Evolutionary conservation across 169 alveolate genomes (phyloP).

Genomic region (Toxoplasma gondii): DNA sequence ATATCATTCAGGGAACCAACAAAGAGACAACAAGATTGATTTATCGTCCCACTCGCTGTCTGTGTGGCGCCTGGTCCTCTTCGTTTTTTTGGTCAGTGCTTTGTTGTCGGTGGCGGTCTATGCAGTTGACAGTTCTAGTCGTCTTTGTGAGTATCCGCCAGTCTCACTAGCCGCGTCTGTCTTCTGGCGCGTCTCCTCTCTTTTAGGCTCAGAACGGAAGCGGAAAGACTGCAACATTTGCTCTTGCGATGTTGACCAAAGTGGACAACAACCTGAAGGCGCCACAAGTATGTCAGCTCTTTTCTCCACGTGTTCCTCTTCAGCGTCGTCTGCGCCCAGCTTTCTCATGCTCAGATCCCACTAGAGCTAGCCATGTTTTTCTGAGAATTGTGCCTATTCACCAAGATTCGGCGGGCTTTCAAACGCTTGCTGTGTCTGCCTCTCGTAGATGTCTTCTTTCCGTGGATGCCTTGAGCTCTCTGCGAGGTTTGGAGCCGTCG

Average conservation of each 20-base stretch:
- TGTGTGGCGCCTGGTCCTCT: neutral
- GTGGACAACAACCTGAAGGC: constrained; percentile 82
- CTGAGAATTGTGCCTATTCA: too few relatives aligned
- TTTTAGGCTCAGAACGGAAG: constrained; percentile 98
- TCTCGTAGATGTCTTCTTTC: too few relatives aligned
- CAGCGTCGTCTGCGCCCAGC: neutral
- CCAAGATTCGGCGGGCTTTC: too few relatives aligned
- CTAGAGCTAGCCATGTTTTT: neutral
- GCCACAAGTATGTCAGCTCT: constrained; percentile 44
- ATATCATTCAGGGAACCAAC: too few relatives aligned
- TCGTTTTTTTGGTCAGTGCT: neutral
- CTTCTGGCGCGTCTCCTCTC: constrained; percentile 62
- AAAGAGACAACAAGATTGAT: neutral
- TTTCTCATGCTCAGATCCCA: neutral
- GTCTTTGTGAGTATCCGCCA: neutral
- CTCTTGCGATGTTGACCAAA: constrained; percentile 90
- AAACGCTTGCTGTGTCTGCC: too few relatives aligned
- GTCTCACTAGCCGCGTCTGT: neutral
- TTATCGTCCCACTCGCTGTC: neutral
- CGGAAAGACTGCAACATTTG: constrained; percentile 98
- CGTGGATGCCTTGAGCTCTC: too few relatives aligned
- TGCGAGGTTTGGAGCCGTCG: too few relatives aligned
- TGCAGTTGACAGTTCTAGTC: neutral
- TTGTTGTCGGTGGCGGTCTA: neutral
- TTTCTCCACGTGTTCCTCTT: neutral